These are phyloP conservation scores for Centaurea solstitialis DNA, from an alignment of 129 eudicot genomes.

Conservation along the genomic window DNA sequence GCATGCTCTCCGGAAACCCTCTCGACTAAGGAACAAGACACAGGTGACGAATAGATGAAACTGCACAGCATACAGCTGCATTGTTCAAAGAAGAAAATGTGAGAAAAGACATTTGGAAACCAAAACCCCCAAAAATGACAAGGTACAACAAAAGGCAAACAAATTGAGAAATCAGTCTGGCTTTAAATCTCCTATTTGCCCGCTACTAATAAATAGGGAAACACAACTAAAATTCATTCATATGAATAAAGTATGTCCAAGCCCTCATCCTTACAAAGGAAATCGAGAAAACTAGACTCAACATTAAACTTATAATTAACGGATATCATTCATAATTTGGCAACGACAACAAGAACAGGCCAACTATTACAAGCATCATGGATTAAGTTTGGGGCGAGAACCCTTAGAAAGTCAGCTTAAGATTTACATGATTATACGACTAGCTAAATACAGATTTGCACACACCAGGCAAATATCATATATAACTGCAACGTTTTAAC, in stretches of 20 bases:
- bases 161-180: neutral
- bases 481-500: neutral
- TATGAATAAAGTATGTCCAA: neutral
- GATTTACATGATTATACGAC: neutral
- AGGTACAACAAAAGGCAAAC: neutral
- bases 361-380: neutral
- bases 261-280: neutral
- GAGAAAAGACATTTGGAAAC: slow-evolving; percentile 20
- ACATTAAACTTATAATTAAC: neutral
- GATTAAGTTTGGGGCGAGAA: neutral
- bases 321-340: neutral
- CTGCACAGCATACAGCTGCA: slow-evolving; percentile 98
- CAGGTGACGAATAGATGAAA: slow-evolving; percentile 92
- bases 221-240: neutral
- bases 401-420: neutral
- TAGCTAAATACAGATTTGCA: neutral
- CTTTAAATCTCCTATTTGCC: neutral
- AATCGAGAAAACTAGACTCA: neutral
- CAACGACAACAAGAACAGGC: neutral
- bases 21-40: slow-evolving; percentile 87
- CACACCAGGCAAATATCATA: neutral
- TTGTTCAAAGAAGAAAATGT: slow-evolving; percentile 11
- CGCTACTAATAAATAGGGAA: neutral
- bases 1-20: slow-evolving; percentile 95
- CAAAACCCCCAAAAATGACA: neutral